phyloP scores from a whole-genome alignment of 306 rosid genomes.

The Senna tora region DNA sequence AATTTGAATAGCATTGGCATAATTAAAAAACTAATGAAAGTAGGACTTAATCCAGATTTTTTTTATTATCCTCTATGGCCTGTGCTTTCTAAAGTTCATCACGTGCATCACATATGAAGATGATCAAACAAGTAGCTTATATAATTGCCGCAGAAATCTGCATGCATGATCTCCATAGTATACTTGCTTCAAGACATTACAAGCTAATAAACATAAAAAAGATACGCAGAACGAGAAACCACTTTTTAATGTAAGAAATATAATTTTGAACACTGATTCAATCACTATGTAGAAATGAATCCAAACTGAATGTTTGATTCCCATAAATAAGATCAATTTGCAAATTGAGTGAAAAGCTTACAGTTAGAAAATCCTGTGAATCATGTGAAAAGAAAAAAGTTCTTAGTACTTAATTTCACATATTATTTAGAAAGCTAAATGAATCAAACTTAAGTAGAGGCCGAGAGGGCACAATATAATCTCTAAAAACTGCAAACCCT shows the following conservation, averaged over 20 bases:
- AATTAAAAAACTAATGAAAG: conserved; percentile 10
- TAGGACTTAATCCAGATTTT: neutral
- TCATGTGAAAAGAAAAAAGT: neutral
- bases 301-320: neutral
- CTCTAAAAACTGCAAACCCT: neutral
- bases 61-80: neutral
- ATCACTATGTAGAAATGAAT: neutral
- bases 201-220: neutral
- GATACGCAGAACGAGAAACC: too few relatives aligned
- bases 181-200: neutral
- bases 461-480: neutral
- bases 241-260: neutral
- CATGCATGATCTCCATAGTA: neutral
- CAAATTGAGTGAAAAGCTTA: neutral
- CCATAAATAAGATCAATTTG: neutral
- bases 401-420: conserved; percentile 2
- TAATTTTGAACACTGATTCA: neutral
- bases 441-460: neutral
- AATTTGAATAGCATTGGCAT: conserved; percentile 31
- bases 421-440: neutral
- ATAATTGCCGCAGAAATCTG: neutral
- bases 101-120: neutral
- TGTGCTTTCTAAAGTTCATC: neutral
- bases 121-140: neutral
- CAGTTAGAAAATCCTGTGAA: neutral